These are phyloP conservation scores for Leccinum griseonigrum DNA, from an alignment of 1,284 basidiomycete species.

Conservation along the genomic window DNA sequence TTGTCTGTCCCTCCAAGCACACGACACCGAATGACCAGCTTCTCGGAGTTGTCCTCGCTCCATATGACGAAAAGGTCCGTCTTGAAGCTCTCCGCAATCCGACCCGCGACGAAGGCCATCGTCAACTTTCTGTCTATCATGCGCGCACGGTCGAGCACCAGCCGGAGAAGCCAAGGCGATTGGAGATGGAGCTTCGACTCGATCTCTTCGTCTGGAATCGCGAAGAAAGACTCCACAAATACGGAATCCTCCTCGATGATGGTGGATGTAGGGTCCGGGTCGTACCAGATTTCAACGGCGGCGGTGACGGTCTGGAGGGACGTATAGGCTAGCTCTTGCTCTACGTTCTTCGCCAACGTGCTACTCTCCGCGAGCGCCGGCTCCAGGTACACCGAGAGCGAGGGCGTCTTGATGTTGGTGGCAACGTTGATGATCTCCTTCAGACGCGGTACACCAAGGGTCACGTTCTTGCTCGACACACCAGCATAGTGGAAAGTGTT, in stretches of 20 bases:
- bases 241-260: conserved; percentile 95
- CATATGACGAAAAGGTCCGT: conserved; percentile 98
- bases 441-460: conserved; percentile 94
- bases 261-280: conserved; percentile 89
- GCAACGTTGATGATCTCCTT: conserved; percentile 99
- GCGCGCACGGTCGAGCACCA: conserved; percentile 95
- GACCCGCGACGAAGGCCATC: conserved; percentile 94
- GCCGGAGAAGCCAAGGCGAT: conserved; percentile 96
- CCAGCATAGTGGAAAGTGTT: conserved; percentile 99
- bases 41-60: conserved; percentile 98
- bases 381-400: conserved; percentile 86
- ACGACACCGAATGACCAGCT: conserved; percentile 96
- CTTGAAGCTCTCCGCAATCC: conserved; percentile 94
- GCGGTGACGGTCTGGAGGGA: conserved; percentile 94
- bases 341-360: conserved; percentile 78
- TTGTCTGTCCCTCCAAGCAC: conserved; percentile 89
- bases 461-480: conserved; percentile 97
- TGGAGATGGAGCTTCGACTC: conserved; percentile 89
- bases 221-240: conserved; percentile 99
- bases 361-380: conserved; percentile 64
- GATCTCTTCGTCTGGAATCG: conserved; percentile 97
- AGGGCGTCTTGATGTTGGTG: conserved; percentile 97
- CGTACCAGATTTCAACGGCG: conserved; percentile 98
- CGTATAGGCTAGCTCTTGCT: conserved; percentile 93
- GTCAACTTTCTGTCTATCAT: conserved; percentile 97